phyloP scores from a whole-genome alignment of 441 rosid genomes.

The Rhodomyrtus psidioides region DNA sequence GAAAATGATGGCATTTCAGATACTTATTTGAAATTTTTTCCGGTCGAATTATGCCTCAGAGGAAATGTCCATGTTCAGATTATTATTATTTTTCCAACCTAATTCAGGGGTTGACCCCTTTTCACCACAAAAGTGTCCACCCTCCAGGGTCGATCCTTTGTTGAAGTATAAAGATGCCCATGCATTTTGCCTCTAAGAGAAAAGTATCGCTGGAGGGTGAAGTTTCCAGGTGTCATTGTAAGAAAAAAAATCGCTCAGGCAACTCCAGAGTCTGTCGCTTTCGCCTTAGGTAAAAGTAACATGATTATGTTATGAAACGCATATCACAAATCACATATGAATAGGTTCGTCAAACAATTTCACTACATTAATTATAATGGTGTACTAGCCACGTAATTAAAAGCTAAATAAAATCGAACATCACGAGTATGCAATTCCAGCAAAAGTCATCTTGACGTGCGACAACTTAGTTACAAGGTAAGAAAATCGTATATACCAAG shows the following conservation, averaged over 20 bases:
- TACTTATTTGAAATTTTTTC: too few relatives aligned
- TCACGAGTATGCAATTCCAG: not conserved
- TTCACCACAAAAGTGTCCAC: not conserved
- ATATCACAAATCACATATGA: not conserved
- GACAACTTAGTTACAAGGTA: not conserved
- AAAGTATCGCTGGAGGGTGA: not conserved
- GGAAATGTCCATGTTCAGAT: not conserved
- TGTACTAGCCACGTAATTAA: not conserved
- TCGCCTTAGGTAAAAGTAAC: not conserved
- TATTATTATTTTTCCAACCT: not conserved
- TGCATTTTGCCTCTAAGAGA: not conserved
- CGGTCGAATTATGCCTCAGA: not conserved
- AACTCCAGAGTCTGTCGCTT: not conserved
- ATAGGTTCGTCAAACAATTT: not conserved
- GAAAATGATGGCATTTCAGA: too few relatives aligned
- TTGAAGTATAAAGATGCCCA: not conserved
- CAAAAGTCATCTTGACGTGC: not conserved
- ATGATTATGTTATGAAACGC: not conserved
- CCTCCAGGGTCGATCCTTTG: not conserved
- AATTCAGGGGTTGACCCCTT: not conserved
- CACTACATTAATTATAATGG: not conserved
- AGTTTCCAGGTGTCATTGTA: not conserved
- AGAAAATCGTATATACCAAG: not conserved
- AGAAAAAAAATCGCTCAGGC: not conserved
- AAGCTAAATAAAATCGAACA: not conserved